Percentiles rank a stretch among this genome's conserved stretches.
These are phyloP conservation scores for Cantharellus cinnabarinus DNA, from an alignment of 768 basidiomycete genomes.

Conservation along the genomic window DNA sequence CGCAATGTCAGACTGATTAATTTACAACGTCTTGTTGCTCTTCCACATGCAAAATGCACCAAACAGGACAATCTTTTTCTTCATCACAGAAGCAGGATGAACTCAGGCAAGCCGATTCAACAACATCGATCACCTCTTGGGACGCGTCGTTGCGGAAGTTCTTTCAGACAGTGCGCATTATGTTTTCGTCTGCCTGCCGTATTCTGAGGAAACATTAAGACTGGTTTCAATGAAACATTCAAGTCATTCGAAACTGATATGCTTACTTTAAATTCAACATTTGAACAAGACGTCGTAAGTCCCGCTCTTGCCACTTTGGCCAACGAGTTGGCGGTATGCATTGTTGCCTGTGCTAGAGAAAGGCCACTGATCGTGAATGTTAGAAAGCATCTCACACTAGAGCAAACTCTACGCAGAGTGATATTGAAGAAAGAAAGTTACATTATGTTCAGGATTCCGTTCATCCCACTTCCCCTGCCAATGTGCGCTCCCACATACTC, in stretches of 20 bases:
- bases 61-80: no score
- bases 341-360: neutral
- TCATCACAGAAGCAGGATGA: no score
- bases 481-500: slow-evolving; percentile 26
- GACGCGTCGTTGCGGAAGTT: neutral
- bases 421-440: slow-evolving; percentile 44
- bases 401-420: slow-evolving; percentile 10
- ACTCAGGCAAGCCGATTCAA: no score
- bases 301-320: slow-evolving; percentile 33
- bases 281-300: slow-evolving; percentile 39
- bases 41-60: no score
- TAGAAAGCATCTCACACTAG: neutral
- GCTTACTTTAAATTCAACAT: slow-evolving; percentile 43
- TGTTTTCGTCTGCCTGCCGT: neutral
- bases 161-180: no score
- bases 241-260: slow-evolving; percentile 51
- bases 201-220: slow-evolving; percentile 10
- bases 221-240: slow-evolving; percentile 37
- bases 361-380: no score
- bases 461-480: slow-evolving; percentile 32
- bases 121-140: no score
- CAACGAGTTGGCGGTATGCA: slow-evolving; percentile 30
- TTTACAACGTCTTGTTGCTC: no score
- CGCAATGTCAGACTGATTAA: no score
- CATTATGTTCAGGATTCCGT: slow-evolving; percentile 35